Base-by-base conservation (phyloP, 1,284 basidiomycete species). In the Irpex sp. region DNA sequence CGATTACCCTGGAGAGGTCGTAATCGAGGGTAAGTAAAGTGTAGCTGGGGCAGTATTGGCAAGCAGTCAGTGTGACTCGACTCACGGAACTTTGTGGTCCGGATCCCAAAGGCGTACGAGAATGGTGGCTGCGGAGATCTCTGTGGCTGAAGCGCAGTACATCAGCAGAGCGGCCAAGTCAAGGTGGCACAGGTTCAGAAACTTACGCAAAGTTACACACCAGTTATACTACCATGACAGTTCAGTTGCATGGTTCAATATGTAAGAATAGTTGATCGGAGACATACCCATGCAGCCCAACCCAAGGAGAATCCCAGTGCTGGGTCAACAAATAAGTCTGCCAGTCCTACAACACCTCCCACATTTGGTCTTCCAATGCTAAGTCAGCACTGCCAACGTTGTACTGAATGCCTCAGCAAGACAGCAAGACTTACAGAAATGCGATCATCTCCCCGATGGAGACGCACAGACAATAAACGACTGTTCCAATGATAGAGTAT, bases 261-360 rank as follows among this genome's bases (percentile, higher is more conserved):
- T 6, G 1, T 34, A 4, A 56, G 1, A 7, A 48, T 15, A 4
- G 7, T 6, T 13, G 21, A 56, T 2, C 19, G 15, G 8, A 4
- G 7, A 60, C 71, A 55, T 59, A 72, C 72, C 73, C 73, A 74
- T 13, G 72, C 72, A 1, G 73, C 72, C 72, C 73, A 74, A 8
- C 73, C 73, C 0, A 74, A 64, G 0, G 73, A 73, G 62, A 74
- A 74, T 0, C 73, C 72, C 3, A 73, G 63, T 1, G 72, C 72
- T 0, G 65, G 68, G 52, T 74, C 73, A 5, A 75, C 73, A 40
- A 73, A 74, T 0, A 71, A 72, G 71, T 71, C 70, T 1, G 92
- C 90, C 5, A 90, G 86, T 68, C 93, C 87, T 15, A 94, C 88
- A 69, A 93, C 92, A 49, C 91, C 88, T 65, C 85, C 86, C 1